Base-by-base conservation (phyloP, 441 rosid species). In the Jatropha podagrica region DNA sequence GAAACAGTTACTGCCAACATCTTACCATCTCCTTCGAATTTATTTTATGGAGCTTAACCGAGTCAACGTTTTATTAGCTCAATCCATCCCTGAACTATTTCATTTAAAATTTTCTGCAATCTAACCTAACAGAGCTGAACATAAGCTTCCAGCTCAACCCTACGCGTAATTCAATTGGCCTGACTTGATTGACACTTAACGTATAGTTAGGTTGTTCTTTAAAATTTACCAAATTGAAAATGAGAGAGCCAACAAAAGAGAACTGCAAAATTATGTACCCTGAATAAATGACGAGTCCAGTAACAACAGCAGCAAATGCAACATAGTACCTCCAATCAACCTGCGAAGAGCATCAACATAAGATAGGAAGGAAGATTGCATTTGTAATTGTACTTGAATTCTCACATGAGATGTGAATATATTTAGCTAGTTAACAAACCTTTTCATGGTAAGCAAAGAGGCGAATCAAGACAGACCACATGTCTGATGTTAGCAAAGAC, bases 401-500 rank as follows among this genome's bases (percentile, higher is more conserved):
- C 20, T 9, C 13, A 37, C 18, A 46, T 4, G 32, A 68, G 32
- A 32, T 32, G 7, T 38, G 54, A 65, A 38, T 15, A 42, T 5
- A 66, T 11, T 56, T 52, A 42, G 59, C 65, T 32, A 74, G 74
- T 61, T 62, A 54, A 73, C 86, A 78, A 75, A 95, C 98, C 96
- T 91, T 93, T 78, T 93, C 96, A 56, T 88, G 93, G 85, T 93
- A 95, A 49, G 92, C 93, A 46, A 91, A 93, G 32, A 85, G 85
- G 42, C 97, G 92, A 80, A 93, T 93, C 67, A 93, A 1, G 60
- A 93, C 93, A 9, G 95, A 90, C 98, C 98, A 95, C 99, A 88
- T 90, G 80, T 90, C 98, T 40, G 97, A 89, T 68, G 99, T 90
- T 32, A 93, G 86, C 76, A 95, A 76, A 26, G 98, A 95, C 76